These are phyloP conservation scores for Kwoniella pini DNA, from an alignment of 768 basidiomycete species.

Conservation along the genomic window DNA sequence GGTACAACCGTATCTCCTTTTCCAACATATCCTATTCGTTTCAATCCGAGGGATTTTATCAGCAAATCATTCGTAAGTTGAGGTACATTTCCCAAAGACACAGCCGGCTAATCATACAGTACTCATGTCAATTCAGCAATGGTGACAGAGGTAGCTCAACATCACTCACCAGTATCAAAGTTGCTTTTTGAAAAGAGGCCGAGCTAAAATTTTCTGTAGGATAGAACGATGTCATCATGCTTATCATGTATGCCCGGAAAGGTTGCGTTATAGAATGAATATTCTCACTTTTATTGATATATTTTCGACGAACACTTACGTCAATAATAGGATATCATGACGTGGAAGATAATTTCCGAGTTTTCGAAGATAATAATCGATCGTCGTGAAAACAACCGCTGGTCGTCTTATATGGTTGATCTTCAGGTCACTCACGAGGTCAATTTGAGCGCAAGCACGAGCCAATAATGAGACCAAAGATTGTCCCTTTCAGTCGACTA, in stretches of 20 bases:
- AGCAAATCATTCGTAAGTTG: slow-evolving; percentile 76
- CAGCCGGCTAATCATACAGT: slow-evolving; percentile 10
- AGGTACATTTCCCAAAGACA: slow-evolving; percentile 21
- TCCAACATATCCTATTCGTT: slow-evolving; percentile 67
- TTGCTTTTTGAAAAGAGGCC: not conserved
- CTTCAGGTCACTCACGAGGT: too few species aligned
- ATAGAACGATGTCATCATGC: slow-evolving; percentile 32
- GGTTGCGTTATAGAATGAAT: too few species aligned
- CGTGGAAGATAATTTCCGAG: slow-evolving; percentile 15
- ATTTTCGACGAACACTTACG: not conserved
- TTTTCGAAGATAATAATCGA: not conserved
- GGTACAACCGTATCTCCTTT: slow-evolving; percentile 65
- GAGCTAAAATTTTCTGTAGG: slow-evolving; percentile 13
- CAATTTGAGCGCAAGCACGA: too few species aligned
- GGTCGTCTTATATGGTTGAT: too few species aligned
- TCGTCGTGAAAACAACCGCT: too few species aligned
- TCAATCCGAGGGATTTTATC: slow-evolving; percentile 66
- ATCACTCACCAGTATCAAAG: slow-evolving; percentile 17
- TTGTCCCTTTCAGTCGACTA: not conserved
- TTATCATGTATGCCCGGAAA: slow-evolving; percentile 3
- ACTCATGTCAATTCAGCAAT: not conserved
- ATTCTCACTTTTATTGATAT: not conserved
- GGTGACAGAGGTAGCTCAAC: not conserved
- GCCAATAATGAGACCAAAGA: not conserved
- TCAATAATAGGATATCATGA: slow-evolving; percentile 14